Evolutionary conservation across 179 eudicot genomes (phyloP).

Genomic region (Vitellaria paradoxa): DNA sequence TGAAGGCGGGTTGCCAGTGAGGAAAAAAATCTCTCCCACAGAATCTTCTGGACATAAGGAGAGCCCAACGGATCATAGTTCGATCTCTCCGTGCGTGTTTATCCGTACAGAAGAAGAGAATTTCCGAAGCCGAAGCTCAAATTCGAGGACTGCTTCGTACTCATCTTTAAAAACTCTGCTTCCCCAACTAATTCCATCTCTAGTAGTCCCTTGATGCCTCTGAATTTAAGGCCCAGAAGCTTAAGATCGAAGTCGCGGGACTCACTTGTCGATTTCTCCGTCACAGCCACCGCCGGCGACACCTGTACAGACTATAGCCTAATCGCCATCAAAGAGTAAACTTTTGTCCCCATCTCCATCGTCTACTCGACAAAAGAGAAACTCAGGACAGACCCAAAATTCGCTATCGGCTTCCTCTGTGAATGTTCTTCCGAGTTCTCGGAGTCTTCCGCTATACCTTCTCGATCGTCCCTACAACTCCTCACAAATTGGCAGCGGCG

Average conservation of each 20-base stretch:
- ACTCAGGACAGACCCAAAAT: constrained; percentile 19
- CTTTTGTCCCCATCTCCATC: not conserved
- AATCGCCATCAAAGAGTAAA: not conserved
- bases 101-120: constrained; percentile 23
- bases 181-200: constrained; percentile 45
- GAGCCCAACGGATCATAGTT: constrained; percentile 48
- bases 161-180: constrained; percentile 41
- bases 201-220: constrained; percentile 49
- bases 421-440: no score
- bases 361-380: not conserved
- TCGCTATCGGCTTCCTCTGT: not conserved
- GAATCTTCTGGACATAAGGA: constrained; percentile 54
- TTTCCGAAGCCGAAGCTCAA: constrained; percentile 20
- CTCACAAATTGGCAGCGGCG: no score
- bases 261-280: constrained; percentile 35
- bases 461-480: no score
- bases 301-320: constrained; percentile 34
- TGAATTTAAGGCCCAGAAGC: constrained; percentile 45
- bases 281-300: constrained; percentile 14
- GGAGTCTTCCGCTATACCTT: no score
- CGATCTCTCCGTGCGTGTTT: constrained; percentile 35
- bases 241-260: constrained; percentile 50
- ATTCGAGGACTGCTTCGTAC: constrained; percentile 20
- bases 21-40: constrained; percentile 46
- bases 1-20: no score